These are phyloP conservation scores for Persicaria maculosa DNA, from an alignment of 148 eudicot species.

Conservation along the genomic window DNA sequence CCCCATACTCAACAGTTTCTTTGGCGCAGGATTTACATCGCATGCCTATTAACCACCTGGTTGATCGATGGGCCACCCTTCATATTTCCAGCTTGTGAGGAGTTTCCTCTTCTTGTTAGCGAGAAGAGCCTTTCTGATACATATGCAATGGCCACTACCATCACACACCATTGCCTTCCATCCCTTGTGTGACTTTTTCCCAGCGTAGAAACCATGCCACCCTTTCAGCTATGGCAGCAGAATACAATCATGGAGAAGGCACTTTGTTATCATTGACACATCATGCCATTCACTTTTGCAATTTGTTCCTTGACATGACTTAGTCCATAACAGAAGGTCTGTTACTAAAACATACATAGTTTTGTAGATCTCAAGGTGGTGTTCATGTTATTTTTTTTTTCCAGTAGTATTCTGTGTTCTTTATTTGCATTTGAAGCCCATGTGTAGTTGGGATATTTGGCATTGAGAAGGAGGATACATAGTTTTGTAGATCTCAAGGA, in stretches of 20 bases:
- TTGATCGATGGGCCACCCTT: constrained; percentile 50
- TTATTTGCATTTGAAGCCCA: neutral
- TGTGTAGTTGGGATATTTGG: neutral
- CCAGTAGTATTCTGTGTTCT: neutral
- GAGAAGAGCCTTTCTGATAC: constrained; percentile 56
- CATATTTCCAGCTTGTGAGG: constrained; percentile 44
- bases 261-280: constrained; percentile 41
- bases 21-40: constrained; percentile 63
- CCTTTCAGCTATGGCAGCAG: constrained; percentile 52
- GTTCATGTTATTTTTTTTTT: neutral
- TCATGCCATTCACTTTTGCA: constrained; percentile 62
- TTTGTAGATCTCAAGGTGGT: constrained; percentile 24
- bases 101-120: constrained; percentile 49
- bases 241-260: constrained; percentile 41
- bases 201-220: constrained; percentile 33
- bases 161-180: constrained; percentile 50
- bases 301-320: constrained; percentile 68
- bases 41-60: constrained; percentile 32
- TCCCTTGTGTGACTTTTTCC: constrained; percentile 51
- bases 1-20: constrained; percentile 61
- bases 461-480: neutral
- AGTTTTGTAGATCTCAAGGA: constrained; percentile 21
- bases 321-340: constrained; percentile 69
- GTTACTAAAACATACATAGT: constrained; percentile 44
- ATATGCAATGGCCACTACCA: constrained; percentile 40